Conservation (phyloP, 148 eudicot species). For the Silene uniflora region DNA sequence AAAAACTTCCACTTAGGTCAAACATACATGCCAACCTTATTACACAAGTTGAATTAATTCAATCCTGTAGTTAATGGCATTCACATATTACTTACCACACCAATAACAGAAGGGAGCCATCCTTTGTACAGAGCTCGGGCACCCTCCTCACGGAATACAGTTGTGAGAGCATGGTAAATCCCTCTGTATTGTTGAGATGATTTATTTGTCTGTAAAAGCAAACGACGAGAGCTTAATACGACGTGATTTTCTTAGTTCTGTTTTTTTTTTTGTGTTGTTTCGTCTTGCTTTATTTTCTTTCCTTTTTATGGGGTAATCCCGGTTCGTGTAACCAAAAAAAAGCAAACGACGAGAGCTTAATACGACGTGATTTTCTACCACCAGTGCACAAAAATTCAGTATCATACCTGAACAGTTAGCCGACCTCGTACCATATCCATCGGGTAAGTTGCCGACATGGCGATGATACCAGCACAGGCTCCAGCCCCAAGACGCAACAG, state of each 20-base stretch:
- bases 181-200: conserved; percentile 86
- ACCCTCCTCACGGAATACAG: conserved; percentile 78
- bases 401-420: conserved; percentile 80
- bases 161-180: conserved; percentile 68
- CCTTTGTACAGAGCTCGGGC: conserved; percentile 83
- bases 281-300: too few species aligned
- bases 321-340: too few species aligned
- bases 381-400: not conserved
- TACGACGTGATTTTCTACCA: not conserved
- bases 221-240: not conserved
- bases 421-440: conserved; percentile 96
- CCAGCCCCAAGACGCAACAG: conserved; percentile 90
- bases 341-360: not conserved
- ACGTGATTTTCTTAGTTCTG: not conserved
- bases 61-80: not conserved
- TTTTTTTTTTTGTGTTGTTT: too few species aligned
- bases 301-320: too few species aligned
- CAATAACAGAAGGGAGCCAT: conserved; percentile 98
- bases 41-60: too few species aligned
- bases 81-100: conserved; percentile 60
- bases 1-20: not conserved
- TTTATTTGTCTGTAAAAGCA: conserved; percentile 56
- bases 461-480: conserved; percentile 94
- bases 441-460: conserved; percentile 96
- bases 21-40: not conserved